phyloP scores from a whole-genome alignment of 352 stramenopile species.

The Phytophthora tubulina region DNA sequence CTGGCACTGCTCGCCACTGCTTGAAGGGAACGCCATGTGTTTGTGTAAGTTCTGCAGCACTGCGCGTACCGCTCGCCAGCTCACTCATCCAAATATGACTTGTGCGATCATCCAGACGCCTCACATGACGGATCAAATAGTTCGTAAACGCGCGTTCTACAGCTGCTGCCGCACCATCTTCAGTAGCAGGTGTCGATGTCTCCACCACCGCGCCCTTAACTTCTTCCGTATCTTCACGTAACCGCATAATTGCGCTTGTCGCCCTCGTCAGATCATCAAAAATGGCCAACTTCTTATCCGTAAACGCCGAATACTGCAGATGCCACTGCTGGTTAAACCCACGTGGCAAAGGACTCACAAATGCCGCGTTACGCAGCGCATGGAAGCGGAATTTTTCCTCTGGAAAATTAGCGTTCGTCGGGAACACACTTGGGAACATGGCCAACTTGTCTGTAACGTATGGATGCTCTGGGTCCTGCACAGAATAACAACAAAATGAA shows the following conservation, averaged over 20 bases:
- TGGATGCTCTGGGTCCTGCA: conserved; percentile 69
- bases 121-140: conserved; percentile 87
- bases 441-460: conserved; percentile 79
- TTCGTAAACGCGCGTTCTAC: conserved; percentile 72
- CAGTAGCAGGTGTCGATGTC: not conserved
- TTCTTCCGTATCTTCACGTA: conserved; percentile 29
- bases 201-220: conserved; percentile 18
- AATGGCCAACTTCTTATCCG: conserved; percentile 74
- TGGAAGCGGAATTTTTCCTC: conserved; percentile 89
- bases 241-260: conserved; percentile 55
- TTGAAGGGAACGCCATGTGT: conserved; percentile 85
- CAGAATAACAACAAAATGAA: not conserved
- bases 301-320: conserved; percentile 88
- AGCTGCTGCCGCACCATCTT: conserved; percentile 19
- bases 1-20: conserved; percentile 79
- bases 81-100: conserved; percentile 87
- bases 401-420: conserved; percentile 74
- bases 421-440: conserved; percentile 73
- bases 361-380: conserved; percentile 75
- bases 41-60: conserved; percentile 79
- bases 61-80: conserved; percentile 67
- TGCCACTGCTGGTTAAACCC: conserved; percentile 87
- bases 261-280: conserved; percentile 77
- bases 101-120: conserved; percentile 81
- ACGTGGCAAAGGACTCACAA: conserved; percentile 78